phyloP scores from a whole-genome alignment of 2,329 filamentous ascomycete genomes.

The Diplocarpon rosae region DNA sequence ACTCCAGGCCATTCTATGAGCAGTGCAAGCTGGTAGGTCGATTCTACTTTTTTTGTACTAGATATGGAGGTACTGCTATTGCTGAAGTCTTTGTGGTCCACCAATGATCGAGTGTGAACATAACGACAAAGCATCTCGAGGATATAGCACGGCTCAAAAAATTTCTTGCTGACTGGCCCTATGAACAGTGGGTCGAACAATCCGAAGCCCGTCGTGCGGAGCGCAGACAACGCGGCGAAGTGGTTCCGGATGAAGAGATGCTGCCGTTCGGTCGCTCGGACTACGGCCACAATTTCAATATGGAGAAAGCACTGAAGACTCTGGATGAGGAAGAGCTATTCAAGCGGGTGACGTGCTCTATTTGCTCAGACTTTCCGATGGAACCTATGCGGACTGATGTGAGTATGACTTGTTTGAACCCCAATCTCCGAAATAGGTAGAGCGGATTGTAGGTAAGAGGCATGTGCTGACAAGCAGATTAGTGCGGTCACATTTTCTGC shows the following conservation, averaged over 20 bases:
- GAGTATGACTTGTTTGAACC: slow-evolving; percentile 2
- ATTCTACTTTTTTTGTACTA: neutral
- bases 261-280: slow-evolving; percentile 18
- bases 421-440: too few relatives aligned
- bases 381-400: slow-evolving; percentile 33
- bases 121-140: too few relatives aligned
- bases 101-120: too few relatives aligned
- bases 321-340: slow-evolving; percentile 24
- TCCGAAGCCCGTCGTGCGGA: neutral
- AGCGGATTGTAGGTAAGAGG: too few relatives aligned
- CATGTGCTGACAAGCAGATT: neutral
- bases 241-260: neutral
- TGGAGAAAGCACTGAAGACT: slow-evolving; percentile 25
- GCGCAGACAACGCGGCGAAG: slow-evolving; percentile 1
- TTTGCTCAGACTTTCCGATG: slow-evolving; percentile 32
- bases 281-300: slow-evolving; percentile 26
- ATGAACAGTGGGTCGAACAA: slow-evolving; percentile 7
- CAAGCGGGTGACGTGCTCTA: slow-evolving; percentile 29
- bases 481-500: slow-evolving; percentile 47
- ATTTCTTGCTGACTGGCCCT: neutral
- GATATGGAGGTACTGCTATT: neutral
- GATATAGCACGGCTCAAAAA: neutral
- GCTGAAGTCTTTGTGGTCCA: too few relatives aligned
- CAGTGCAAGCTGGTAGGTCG: slow-evolving; percentile 18
- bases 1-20: slow-evolving; percentile 19